These are phyloP conservation scores for Backusella tarrabulga DNA, from an alignment of 192 early-diverging fungal genomes.

Conservation along the genomic window DNA sequence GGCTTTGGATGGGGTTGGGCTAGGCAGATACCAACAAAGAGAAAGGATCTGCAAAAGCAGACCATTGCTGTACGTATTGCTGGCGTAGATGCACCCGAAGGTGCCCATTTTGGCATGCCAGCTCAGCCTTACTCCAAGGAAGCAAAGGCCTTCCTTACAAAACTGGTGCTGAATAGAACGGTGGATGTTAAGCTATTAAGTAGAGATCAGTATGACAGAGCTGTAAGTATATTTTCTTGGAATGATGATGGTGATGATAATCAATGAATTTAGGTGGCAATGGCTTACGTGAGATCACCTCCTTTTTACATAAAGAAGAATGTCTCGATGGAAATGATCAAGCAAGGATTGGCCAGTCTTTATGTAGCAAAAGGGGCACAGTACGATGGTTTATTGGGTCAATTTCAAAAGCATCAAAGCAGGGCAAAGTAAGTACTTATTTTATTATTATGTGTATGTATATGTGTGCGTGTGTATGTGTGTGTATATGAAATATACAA, in stretches of 20 bases:
- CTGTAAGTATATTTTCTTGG: constrained; percentile 37
- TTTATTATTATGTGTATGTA: neutral
- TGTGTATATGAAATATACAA: too few species aligned
- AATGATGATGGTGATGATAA: neutral
- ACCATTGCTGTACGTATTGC: constrained; percentile 65
- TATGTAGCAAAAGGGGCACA: constrained; percentile 57
- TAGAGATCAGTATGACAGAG: constrained; percentile 60
- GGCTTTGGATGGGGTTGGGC: constrained; percentile 48
- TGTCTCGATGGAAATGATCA: constrained; percentile 60
- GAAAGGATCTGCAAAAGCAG: constrained; percentile 52
- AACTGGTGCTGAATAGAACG: constrained; percentile 36
- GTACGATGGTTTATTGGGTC: constrained; percentile 46
- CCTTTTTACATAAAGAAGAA: constrained; percentile 47
- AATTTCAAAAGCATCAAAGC: constrained; percentile 45
- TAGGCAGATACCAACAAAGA: constrained; percentile 35
- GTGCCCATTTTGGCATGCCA: constrained; percentile 66
- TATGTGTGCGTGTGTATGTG: too few species aligned
- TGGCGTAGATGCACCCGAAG: constrained; percentile 71
- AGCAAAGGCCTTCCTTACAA: constrained; percentile 50
- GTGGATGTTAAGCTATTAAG: constrained; percentile 49
- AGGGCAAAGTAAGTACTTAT: constrained; percentile 50
- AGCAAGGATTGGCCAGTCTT: constrained; percentile 54
- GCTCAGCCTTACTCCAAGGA: constrained; percentile 58
- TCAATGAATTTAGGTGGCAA: constrained; percentile 43
- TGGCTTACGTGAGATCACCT: constrained; percentile 46